phyloP scores from a whole-genome alignment of 345 rosid genomes.

The Salix koriyanagi region DNA sequence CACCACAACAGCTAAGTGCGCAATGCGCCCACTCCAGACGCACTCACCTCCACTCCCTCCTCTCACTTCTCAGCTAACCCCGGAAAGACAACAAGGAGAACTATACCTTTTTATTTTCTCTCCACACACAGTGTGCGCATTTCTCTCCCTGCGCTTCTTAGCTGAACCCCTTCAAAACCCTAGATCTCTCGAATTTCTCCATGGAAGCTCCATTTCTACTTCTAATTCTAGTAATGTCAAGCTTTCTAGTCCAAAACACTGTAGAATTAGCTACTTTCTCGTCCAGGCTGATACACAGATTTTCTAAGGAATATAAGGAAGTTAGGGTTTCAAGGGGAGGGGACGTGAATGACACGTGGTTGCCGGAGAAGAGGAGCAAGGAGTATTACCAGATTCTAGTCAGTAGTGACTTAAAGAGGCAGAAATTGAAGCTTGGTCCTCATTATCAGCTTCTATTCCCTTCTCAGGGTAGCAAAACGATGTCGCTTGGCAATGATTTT shows the following conservation, averaged over 20 bases:
- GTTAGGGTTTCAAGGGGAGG: slow-evolving; percentile 25
- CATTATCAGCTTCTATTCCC: slow-evolving; percentile 55
- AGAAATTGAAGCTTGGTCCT: slow-evolving; percentile 69
- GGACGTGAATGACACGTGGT: slow-evolving; percentile 17
- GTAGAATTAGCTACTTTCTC: slow-evolving; percentile 29
- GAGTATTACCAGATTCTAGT: slow-evolving; percentile 54
- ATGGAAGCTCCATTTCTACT: background rate
- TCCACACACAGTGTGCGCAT: too few species aligned
- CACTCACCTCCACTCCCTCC: too few species aligned
- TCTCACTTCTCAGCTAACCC: too few species aligned
- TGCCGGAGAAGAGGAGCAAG: slow-evolving; percentile 56
- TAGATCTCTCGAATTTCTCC: too few species aligned
- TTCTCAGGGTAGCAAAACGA: slow-evolving; percentile 69
- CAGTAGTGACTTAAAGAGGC: slow-evolving; percentile 52
- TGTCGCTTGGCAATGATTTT: slow-evolving; percentile 64
- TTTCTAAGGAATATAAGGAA: slow-evolving; percentile 64
- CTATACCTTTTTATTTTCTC: too few species aligned
- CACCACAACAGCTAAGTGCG: too few species aligned
- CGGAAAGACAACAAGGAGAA: too few species aligned
- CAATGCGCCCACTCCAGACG: too few species aligned
- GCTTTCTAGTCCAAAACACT: background rate
- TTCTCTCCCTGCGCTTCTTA: too few species aligned
- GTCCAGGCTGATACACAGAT: slow-evolving; percentile 66
- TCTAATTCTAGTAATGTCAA: slow-evolving; percentile 8
- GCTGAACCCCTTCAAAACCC: too few species aligned